These are phyloP conservation scores for Aspergillus clavatus DNA, from an alignment of 2,329 filamentous ascomycete species.

Conservation along the genomic window DNA sequence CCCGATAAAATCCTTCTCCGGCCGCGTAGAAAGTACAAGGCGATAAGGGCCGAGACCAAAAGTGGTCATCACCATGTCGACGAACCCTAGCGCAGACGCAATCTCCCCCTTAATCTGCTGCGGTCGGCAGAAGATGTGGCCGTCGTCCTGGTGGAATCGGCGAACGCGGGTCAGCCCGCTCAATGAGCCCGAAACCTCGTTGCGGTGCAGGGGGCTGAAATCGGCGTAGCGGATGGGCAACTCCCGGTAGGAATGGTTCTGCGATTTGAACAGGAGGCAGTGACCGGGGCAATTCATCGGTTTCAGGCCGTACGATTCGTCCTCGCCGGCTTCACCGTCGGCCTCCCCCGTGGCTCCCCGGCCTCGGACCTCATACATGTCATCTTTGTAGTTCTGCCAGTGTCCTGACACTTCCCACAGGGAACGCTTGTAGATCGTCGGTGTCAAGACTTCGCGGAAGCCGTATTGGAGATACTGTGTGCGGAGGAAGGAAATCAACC, in stretches of 20 bases:
- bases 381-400: slow-evolving; percentile 82
- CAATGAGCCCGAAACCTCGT: slow-evolving; percentile 76
- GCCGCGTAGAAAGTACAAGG: slow-evolving; percentile 72
- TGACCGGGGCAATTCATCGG: slow-evolving; percentile 93
- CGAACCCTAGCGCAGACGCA: slow-evolving; percentile 66
- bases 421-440: slow-evolving; percentile 84
- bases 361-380: slow-evolving; percentile 77
- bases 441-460: slow-evolving; percentile 83
- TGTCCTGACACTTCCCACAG: slow-evolving; percentile 84
- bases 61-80: slow-evolving; percentile 65
- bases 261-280: slow-evolving; percentile 74
- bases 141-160: slow-evolving; percentile 85
- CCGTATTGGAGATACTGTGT: slow-evolving; percentile 80
- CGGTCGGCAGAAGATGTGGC: slow-evolving; percentile 82
- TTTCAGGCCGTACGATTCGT: slow-evolving; percentile 76
- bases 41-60: slow-evolving; percentile 69
- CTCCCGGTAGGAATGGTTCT: slow-evolving; percentile 70
- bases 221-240: slow-evolving; percentile 80
- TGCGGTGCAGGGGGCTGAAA: slow-evolving; percentile 80
- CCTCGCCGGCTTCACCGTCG: slow-evolving; percentile 49
- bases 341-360: slow-evolving; percentile 45
- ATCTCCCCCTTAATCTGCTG: slow-evolving; percentile 72
- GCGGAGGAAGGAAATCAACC: slow-evolving; percentile 73
- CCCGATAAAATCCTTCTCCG: slow-evolving; percentile 72
- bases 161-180: slow-evolving; percentile 78